These are phyloP conservation scores for Cladosporium sp. DNA, from an alignment of 2,329 filamentous ascomycete genomes.

Conservation along the genomic window DNA sequence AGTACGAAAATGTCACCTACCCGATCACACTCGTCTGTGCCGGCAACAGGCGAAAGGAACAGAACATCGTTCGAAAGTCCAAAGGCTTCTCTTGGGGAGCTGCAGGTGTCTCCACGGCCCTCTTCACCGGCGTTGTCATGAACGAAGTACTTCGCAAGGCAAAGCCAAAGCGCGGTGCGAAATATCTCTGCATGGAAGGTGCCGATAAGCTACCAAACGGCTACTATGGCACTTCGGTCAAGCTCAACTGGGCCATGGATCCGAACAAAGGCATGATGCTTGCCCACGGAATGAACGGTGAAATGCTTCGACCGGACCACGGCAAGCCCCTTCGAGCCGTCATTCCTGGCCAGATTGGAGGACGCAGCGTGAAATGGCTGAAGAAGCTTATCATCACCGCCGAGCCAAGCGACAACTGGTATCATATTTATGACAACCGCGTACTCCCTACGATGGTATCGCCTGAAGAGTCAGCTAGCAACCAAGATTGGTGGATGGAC, in stretches of 20 bases:
- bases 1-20: constrained; percentile 78
- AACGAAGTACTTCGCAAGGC: constrained; percentile 66
- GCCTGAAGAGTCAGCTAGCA: constrained; percentile 71
- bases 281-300: constrained; percentile 87
- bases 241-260: constrained; percentile 85
- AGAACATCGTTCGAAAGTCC: constrained; percentile 84
- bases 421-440: constrained; percentile 90
- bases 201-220: constrained; percentile 84
- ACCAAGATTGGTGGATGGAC: constrained; percentile 78
- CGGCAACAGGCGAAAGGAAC: constrained; percentile 87
- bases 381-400: constrained; percentile 75
- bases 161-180: constrained; percentile 63
- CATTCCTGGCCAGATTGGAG: constrained; percentile 88
- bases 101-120: constrained; percentile 77
- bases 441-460: constrained; percentile 83
- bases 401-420: constrained; percentile 85
- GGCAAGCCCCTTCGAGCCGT: constrained; percentile 78
- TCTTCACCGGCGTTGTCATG: constrained; percentile 82
- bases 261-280: constrained; percentile 79
- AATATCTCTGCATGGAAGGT: constrained; percentile 87
- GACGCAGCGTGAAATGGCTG: constrained; percentile 90
- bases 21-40: constrained; percentile 89
- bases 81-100: constrained; percentile 95
- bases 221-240: constrained; percentile 82
- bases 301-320: constrained; percentile 74